Conservation (phyloP, 176 grass and related monocot genomes). For the Carex myosuroides region DNA sequence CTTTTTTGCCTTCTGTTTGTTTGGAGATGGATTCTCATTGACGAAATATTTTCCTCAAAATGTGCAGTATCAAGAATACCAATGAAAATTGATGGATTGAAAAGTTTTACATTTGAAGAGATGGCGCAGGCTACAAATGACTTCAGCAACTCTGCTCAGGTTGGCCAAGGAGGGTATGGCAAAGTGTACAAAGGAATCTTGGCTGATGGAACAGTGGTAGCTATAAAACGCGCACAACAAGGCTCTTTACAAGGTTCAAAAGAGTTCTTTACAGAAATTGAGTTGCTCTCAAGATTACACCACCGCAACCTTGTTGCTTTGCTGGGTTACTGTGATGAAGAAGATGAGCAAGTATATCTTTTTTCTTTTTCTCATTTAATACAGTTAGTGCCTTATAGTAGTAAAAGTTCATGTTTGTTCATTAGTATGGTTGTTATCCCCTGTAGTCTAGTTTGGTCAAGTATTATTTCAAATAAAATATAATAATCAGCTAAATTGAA, state of each 20-base stretch:
- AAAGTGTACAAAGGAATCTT: conserved; percentile 79
- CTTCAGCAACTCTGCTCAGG: conserved; percentile 57
- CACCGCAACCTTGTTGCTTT: conserved; percentile 89
- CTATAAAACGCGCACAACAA: conserved; percentile 88
- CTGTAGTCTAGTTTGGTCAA: background rate
- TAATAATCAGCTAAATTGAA: background rate
- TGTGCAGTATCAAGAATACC: conserved; percentile 52
- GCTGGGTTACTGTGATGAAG: conserved; percentile 83
- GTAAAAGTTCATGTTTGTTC: background rate
- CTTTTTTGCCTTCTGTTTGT: conserved; percentile 1
- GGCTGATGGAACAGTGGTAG: conserved; percentile 65
- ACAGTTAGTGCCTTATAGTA: background rate
- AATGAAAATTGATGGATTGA: conserved; percentile 77
- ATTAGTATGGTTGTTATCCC: background rate
- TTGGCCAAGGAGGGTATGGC: conserved; percentile 95
- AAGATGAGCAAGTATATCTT: conserved; percentile 72
- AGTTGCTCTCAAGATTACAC: conserved; percentile 86
- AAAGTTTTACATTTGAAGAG: conserved; percentile 76
- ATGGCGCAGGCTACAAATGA: conserved; percentile 59
- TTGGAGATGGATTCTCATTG: background rate
- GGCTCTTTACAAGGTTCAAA: conserved; percentile 87
- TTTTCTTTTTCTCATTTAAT: conserved; percentile 21
- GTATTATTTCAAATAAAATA: background rate
- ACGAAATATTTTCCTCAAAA: background rate
- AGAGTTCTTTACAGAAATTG: conserved; percentile 94